These are phyloP conservation scores for Juglanconis oblonga DNA, from an alignment of 2,329 filamentous ascomycete species.

Conservation along the genomic window DNA sequence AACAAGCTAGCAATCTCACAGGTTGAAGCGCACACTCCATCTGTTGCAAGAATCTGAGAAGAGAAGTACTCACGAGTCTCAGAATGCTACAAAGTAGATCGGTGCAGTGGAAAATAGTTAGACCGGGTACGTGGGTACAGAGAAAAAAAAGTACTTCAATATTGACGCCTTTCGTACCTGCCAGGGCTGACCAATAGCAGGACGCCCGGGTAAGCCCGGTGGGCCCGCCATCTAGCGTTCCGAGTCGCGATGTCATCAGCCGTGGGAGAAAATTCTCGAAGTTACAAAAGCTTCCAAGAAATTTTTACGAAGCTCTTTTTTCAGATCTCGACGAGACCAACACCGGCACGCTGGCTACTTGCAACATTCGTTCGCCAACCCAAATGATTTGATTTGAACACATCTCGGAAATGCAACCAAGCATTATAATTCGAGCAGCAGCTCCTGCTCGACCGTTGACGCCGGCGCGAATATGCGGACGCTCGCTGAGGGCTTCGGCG, in stretches of 20 bases:
- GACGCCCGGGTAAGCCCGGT: neutral
- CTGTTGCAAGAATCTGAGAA: no score
- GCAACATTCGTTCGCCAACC: neutral
- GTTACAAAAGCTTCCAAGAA: neutral
- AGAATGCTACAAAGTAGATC: no score
- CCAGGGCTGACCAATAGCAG: neutral
- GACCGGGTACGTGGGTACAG: no score
- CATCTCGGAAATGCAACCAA: slow-evolving; percentile 30
- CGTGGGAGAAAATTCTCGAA: neutral
- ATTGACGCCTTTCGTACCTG: neutral
- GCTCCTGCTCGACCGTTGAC: slow-evolving; percentile 30
- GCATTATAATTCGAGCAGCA: slow-evolving; percentile 31
- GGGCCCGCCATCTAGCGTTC: no score
- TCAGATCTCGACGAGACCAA: no score
- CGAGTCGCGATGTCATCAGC: neutral
- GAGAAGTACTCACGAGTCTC: no score
- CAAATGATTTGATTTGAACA: slow-evolving; percentile 7
- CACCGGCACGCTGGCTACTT: neutral
- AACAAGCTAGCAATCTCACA: no score
- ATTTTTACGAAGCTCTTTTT: neutral
- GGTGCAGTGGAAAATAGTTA: no score
- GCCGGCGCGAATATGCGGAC: slow-evolving; percentile 29
- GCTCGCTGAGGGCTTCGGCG: slow-evolving; percentile 23
- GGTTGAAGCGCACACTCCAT: no score
- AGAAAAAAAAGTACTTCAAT: neutral